Base-by-base conservation (phyloP, 2,329 filamentous ascomycete genomes). In the Thielaviopsis euricoi region DNA sequence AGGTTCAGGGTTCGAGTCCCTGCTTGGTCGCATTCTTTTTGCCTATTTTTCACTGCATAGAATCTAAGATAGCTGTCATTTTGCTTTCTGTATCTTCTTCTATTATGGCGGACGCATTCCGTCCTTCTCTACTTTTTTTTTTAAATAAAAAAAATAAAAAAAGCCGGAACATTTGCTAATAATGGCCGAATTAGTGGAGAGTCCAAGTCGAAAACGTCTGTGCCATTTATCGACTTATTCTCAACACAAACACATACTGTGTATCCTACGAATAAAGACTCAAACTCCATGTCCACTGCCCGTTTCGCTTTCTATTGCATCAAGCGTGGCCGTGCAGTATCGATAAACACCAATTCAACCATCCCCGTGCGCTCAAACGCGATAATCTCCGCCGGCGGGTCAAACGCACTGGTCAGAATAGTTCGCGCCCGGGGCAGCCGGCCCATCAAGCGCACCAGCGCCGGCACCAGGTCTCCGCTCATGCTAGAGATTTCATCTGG, bases 1-100 rank as follows among this genome's bases (percentile, higher is more conserved):
- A 60, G 58, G 53, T 55, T 59, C 58, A 59, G 53, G 58, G 58
- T 59, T 53, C 53, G 49, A 56, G 58, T 59, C 53, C 58, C 58
- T 60, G 58, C 58, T 60, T 60, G 58, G 58, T 60, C 55, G 58
- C 26, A n/a, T 33, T 52, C 17, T 52, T 52, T 52, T 26, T 26
- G 4, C 51, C 1, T 23, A 19, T 33, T 25, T 17, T 33, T 52
- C 19, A 12, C 19, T 10, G 15, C 2, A 10, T 52, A 3, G 5
- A 48, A n/a, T 48, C n/a, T n/a, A n/a, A n/a, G n/a, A n/a, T n/a
- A n/a, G n/a, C n/a, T n/a, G n/a, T n/a, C n/a, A n/a, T n/a, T n/a
- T n/a, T n/a, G n/a, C n/a, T n/a, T n/a, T n/a, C n/a, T 26, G 25
- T 33, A 6, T 10, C 7, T 10, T 33, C 29, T 4, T 4, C 9